Evolutionary conservation across 1,284 basidiomycete genomes (phyloP), one percentile per base, ranked within the genome.

Genomic region (Sporisorium iseilematis-ciliati): DNA sequence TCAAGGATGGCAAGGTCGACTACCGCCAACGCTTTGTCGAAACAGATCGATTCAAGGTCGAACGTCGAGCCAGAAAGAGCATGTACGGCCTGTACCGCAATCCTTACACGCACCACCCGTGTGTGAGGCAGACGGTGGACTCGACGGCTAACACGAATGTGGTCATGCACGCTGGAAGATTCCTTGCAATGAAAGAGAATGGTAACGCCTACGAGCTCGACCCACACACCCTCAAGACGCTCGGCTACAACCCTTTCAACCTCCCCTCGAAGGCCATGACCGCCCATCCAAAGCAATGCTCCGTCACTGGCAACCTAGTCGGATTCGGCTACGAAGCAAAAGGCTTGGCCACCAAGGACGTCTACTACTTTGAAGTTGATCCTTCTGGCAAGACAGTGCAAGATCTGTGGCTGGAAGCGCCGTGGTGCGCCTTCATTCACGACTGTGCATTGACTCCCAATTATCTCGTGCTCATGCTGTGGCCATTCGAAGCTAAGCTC

Each of bases 161-260:
- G 33, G 65, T 69, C 51, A 65, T 67, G 62, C 65, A 67, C 57
- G 65, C 65, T 21, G 71, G 71, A 11, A 41, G 52, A 6, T 71
- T 74, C 53, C 61, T 74, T 14, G 71, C 71, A 29, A 69, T 74
- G 57, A 74, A 74, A 53, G 71, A 74, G 57, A 65, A 68, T 29
- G 65, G 65, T 21, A 57, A 61, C 12, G 67, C 71, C 10, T 74
- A 67, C 49, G 71, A 69, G 25, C 53, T 74, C 20, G 66, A 74
- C 41, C 71, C 71, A 11, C 63, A 66, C 52, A 74, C 71, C 7
- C 65, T 74, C 60, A 57, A 74, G 65, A 74, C 71, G 40, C 57
- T 59, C 46, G 71, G 71, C 38, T 69, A 70, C 55, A 65, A 64
- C 51, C 63, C 64, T n/a, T 69, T 74, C 65, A 64, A 74, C 43